Base-by-base conservation (phyloP, 805 yeast genomes). In the Candida chilensis region DNA sequence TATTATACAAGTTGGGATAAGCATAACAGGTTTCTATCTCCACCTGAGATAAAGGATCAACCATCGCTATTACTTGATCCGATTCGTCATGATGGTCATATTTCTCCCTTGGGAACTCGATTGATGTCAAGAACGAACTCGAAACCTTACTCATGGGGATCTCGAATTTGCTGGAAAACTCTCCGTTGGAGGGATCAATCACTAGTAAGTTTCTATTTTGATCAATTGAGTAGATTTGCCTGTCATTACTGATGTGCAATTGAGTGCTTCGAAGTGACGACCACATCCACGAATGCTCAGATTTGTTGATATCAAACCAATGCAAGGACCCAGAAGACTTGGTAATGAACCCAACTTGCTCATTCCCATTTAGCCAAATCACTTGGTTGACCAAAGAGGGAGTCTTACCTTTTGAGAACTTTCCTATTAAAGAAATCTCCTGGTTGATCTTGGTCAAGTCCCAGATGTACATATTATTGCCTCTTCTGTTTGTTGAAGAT, bases 381-480 rank as follows among this genome's bases (percentile, higher is more conserved):
- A 78, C 50, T 13, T 68, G 61, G 20, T 57, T 54, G 15, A 78
- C 63, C 2, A 59, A 45, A 0, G 82, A 72, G 5, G 75, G 64
- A 1, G 83, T 76, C 40, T 72, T 74, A 2, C 88, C 87, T 16
- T 86, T 57, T 9, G 50, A 52, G 38, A 74, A 76, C 37, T 71
- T 69, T 12, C 80, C 85, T 29, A 74, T 44, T 15, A 78, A 49
- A 1, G 69, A 55, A 2, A 78, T 60, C 36, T 72, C 73, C 2
- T 41, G 44, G 2, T 77, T 71, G 21, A 65, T 53, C 32, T 63
- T 60, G 27, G 76, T 58, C 32, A 68, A 59, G 42, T 79, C 87
- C 81, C 85, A 79, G 38, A 75, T 55, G 41, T 62, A 75, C 4
- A 79, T 54, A 29, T 60, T 67, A 45, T 80, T 85, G 3, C 88